Percentiles rank a stretch among this genome's conserved stretches.
These are phyloP conservation scores for Fusarium caatingaense DNA, from an alignment of 2,329 filamentous ascomycete genomes.

Conservation along the genomic window DNA sequence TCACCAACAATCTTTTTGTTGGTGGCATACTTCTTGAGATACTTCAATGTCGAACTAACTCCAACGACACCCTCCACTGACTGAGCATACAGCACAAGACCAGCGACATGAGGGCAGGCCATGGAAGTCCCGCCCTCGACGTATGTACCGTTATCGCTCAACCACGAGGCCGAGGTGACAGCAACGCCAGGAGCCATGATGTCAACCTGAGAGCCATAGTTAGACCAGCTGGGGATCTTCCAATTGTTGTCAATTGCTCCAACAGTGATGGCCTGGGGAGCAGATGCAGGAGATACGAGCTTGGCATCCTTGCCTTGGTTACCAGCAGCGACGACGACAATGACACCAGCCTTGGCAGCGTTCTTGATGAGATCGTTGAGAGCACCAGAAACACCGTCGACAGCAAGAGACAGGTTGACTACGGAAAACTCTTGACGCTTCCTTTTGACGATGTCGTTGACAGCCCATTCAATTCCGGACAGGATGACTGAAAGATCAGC, in stretches of 20 bases:
- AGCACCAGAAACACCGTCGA: conserved; percentile 53
- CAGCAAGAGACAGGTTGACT: conserved; percentile 67
- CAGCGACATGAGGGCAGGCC: conserved; percentile 70
- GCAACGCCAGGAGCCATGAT: conserved; percentile 62
- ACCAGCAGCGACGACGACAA: conserved; percentile 66
- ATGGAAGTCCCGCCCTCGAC: conserved; percentile 70
- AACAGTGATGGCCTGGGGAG: conserved; percentile 48
- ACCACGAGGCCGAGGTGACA: conserved; percentile 61
- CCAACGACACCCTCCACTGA: conserved; percentile 55
- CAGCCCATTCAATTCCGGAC: conserved; percentile 56
- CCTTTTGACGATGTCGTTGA: conserved; percentile 57
- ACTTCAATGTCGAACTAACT: conserved; percentile 51
- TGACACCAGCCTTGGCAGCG: conserved; percentile 60
- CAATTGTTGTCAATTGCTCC: conserved; percentile 53
- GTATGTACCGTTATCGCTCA: conserved; percentile 55
- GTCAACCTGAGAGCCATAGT: conserved; percentile 62
- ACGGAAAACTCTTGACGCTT: conserved; percentile 57
- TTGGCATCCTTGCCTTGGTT: conserved; percentile 54
- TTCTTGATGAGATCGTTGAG: conserved; percentile 62
- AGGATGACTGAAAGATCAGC: conserved; percentile 49
- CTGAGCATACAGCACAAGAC: conserved; percentile 63
- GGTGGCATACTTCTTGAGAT: conserved; percentile 56
- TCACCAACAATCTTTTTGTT: conserved; percentile 54
- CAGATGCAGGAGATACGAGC: conserved; percentile 48
- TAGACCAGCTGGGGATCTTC: conserved; percentile 59